These are phyloP conservation scores for Nothophaeocryptopus gaeumannii DNA, from an alignment of 2,329 filamentous ascomycete species.

Conservation along the genomic window DNA sequence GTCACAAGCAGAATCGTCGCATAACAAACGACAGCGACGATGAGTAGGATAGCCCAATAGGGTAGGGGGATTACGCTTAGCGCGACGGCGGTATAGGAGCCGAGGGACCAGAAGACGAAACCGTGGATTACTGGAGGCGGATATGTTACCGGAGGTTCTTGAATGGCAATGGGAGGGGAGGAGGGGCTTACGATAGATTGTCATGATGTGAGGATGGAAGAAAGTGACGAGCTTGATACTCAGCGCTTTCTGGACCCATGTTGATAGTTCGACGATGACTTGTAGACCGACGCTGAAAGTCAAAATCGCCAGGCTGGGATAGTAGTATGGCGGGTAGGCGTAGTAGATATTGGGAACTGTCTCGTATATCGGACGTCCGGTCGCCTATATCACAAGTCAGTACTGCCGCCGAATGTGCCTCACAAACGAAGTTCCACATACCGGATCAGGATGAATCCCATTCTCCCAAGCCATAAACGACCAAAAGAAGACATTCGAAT, in stretches of 20 bases:
- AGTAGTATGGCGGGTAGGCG: constrained; percentile 48
- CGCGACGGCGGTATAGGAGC: constrained; percentile 37
- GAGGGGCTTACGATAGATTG: constrained; percentile 40
- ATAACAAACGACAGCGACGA: constrained; percentile 40
- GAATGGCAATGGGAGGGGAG: neutral
- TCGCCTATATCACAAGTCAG: too few species aligned
- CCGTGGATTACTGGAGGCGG: constrained; percentile 42
- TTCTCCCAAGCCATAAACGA: constrained; percentile 43
- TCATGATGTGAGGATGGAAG: constrained; percentile 51
- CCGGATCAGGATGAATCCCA: constrained; percentile 43
- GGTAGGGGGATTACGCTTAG: constrained; percentile 32
- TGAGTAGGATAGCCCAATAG: constrained; percentile 37
- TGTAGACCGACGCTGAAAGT: constrained; percentile 40
- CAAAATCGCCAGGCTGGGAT: constrained; percentile 45
- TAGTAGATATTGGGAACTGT: constrained; percentile 42
- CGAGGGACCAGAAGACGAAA: constrained; percentile 46
- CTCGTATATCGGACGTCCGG: constrained; percentile 45
- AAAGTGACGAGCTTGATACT: constrained; percentile 40
- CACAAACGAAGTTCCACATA: too few species aligned
- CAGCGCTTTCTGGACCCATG: constrained; percentile 42
- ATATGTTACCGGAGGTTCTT: neutral
- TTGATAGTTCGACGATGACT: constrained; percentile 36
- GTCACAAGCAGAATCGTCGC: constrained; percentile 18
- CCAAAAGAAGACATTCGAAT: constrained; percentile 36
- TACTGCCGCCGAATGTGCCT: too few species aligned